Conservation (phyloP, 1,284 basidiomycete genomes). For the Sporisorium exsertum region DNA sequence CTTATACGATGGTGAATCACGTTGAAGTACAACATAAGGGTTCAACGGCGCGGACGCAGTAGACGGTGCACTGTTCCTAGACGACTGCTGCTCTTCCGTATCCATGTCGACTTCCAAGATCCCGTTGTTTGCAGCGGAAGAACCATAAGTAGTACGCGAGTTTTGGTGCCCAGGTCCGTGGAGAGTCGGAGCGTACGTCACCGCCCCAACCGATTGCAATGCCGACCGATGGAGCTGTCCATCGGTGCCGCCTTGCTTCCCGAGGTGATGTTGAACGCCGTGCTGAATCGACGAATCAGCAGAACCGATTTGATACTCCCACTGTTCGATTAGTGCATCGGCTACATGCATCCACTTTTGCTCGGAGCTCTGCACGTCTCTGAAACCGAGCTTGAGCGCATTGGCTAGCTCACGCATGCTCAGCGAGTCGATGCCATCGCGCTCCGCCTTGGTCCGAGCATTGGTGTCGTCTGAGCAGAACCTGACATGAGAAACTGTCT, state of each 20-base stretch:
- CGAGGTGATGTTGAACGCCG: background rate
- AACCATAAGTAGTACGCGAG: background rate
- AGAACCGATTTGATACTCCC: conserved; percentile 38
- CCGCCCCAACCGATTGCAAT: background rate
- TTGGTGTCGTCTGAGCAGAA: conserved; percentile 53
- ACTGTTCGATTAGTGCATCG: conserved; percentile 46
- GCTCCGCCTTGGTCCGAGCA: conserved; percentile 49
- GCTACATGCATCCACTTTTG: conserved; percentile 27
- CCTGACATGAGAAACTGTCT: conserved; percentile 20
- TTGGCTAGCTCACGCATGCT: conserved; percentile 40
- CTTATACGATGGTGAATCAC: background rate
- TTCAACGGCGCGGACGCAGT: background rate
- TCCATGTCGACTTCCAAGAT: conserved; percentile 35
- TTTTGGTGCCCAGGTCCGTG: background rate
- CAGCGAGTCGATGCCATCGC: conserved; percentile 36
- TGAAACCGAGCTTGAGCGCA: conserved; percentile 17
- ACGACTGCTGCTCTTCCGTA: conserved; percentile 5
- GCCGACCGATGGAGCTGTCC: background rate
- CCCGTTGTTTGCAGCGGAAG: background rate
- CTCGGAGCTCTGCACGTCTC: conserved; percentile 25
- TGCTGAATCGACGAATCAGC: background rate
- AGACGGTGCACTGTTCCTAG: background rate
- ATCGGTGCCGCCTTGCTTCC: background rate
- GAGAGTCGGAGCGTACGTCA: background rate
- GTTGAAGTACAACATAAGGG: background rate